Evolutionary conservation across 2,329 filamentous ascomycete species (phyloP), one percentile per base, ranked within the genome.

Genomic region (Exophiala mesophila): DNA sequence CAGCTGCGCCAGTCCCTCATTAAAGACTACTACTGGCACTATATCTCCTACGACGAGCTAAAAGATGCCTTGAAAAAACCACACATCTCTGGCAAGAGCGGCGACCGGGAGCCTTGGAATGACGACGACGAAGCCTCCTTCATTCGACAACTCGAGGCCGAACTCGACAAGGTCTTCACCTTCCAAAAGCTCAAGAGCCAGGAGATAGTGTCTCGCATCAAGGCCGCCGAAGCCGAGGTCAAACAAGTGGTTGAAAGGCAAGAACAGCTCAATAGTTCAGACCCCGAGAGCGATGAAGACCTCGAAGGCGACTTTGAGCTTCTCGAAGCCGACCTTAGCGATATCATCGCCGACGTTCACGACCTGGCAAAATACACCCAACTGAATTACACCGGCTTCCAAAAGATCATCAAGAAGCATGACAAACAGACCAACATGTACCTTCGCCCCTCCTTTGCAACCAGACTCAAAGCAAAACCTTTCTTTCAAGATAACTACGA

Each of bases 331-430:
- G 88, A 95, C 59, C 69, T 98, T 59, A 95, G 88, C 67, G 92
- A 98, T 64, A 89, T 98, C 60, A 98, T 98, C 63, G 92, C 92
- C 56, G 90, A 98, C 60, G 92, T 98, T 16, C 90, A 98, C 66
- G 92, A 98, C 59, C 76, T 98, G 47, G 89, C 92, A 64, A 97
- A 97, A 69, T 98, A 95, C 63, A 94, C 94, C 5, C 90, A 96
- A 70, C 71, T 98, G 61, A 98, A 98, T 69, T 98, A 98, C 63
- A 97, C 90, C 1, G 92, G 92, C 4, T 98, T 98, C 64, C 94
- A 96, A 72, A 98, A 98, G 74, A 98, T 98, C 52, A 95, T 98
- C 67, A 98, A 98, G 76, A 98, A 98, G 74, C 92, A 98, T 65
- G 92, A 96, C 85, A 98, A 98, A 87, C 76, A 85, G 73, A 98